Percentiles rank a stretch among this genome's conserved stretches.
phyloP scores from a whole-genome alignment of 768 basidiomycete species.

The Leccinum olivaceopallidum region DNA sequence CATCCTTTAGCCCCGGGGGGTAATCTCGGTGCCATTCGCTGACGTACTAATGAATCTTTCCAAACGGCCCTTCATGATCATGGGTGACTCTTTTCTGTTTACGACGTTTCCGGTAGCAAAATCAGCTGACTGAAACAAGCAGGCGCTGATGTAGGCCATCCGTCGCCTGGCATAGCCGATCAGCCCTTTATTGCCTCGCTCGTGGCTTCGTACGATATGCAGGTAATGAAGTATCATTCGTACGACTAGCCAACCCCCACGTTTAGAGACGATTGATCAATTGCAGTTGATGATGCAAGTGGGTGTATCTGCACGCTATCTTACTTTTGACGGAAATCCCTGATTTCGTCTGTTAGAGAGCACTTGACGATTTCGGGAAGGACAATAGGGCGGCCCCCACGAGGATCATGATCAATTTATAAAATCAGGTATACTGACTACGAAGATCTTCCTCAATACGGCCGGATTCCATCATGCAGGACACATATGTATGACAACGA shows the following conservation, averaged over 20 bases:
- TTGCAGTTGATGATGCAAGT: slow-evolving; percentile 42
- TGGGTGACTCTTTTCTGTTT: slow-evolving; percentile 24
- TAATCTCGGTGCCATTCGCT: slow-evolving; percentile 49
- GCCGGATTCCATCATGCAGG: slow-evolving; percentile 91
- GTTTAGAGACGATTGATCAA: slow-evolving; percentile 47
- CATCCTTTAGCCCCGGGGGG: slow-evolving; percentile 71
- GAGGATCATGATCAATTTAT: slow-evolving; percentile 76
- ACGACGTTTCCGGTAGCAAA: not conserved
- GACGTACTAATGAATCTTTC: slow-evolving; percentile 26
- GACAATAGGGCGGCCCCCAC: slow-evolving; percentile 17
- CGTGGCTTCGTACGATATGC: slow-evolving; percentile 53
- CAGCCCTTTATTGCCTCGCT: slow-evolving; percentile 61
- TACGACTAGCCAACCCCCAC: slow-evolving; percentile 45
- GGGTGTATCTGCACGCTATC: not conserved
- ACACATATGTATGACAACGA: slow-evolving; percentile 74
- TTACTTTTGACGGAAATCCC: not conserved
- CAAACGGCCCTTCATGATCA: slow-evolving; percentile 35
- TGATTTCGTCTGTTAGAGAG: slow-evolving; percentile 17
- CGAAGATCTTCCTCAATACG: slow-evolving; percentile 89
- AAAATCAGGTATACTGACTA: slow-evolving; percentile 74
- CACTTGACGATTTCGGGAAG: slow-evolving; percentile 11
- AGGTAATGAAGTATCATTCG: slow-evolving; percentile 47
- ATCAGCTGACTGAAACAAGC: slow-evolving; percentile 2
- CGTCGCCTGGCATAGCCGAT: slow-evolving; percentile 50
- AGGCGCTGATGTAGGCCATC: slow-evolving; percentile 66